Conservation (phyloP, 345 rosid genomes). For the Euphorbia pulcherrima region DNA sequence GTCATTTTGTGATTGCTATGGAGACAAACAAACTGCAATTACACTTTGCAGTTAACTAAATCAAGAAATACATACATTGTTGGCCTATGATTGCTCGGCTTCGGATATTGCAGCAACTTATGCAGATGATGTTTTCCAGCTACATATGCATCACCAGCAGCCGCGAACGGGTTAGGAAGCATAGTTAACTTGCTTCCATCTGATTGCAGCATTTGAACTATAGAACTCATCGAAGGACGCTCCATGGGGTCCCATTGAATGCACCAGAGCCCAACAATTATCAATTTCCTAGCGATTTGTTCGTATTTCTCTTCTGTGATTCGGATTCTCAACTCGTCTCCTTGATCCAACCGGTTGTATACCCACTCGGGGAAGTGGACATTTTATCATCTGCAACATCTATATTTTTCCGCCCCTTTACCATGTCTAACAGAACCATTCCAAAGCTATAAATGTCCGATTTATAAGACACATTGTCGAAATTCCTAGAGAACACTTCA, state of each 20-base stretch:
- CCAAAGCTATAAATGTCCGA: slow-evolving; percentile 25
- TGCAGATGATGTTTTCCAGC: slow-evolving; percentile 5
- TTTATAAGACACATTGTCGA: slow-evolving; percentile 19
- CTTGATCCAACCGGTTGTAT: slow-evolving; percentile 15
- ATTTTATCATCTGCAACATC: neutral
- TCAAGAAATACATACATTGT: too few relatives aligned
- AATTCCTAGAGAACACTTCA: slow-evolving; percentile 23
- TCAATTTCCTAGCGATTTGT: slow-evolving; percentile 17
- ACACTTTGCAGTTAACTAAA: neutral
- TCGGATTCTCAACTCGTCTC: slow-evolving; percentile 19
- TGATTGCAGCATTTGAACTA: slow-evolving; percentile 11
- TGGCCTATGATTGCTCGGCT: neutral
- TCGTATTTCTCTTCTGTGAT: slow-evolving; percentile 14
- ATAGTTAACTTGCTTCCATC: neutral
- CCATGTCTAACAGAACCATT: slow-evolving; percentile 25
- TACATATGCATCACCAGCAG: neutral
- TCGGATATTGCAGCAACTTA: slow-evolving; percentile 6
- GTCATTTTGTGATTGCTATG: too few relatives aligned
- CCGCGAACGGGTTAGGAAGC: slow-evolving; percentile 7
- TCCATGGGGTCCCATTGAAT: slow-evolving; percentile 13
- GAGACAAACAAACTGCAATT: too few relatives aligned
- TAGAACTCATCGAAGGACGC: slow-evolving; percentile 7
- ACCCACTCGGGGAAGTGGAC: slow-evolving; percentile 8
- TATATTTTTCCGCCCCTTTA: slow-evolving; percentile 18
- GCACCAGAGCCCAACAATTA: slow-evolving; percentile 25